A percentile compares a stretch with the other conserved stretches of the same genome.
Conservation (phyloP, 2,329 filamentous ascomycete genomes). For the Fusarium sp. region DNA sequence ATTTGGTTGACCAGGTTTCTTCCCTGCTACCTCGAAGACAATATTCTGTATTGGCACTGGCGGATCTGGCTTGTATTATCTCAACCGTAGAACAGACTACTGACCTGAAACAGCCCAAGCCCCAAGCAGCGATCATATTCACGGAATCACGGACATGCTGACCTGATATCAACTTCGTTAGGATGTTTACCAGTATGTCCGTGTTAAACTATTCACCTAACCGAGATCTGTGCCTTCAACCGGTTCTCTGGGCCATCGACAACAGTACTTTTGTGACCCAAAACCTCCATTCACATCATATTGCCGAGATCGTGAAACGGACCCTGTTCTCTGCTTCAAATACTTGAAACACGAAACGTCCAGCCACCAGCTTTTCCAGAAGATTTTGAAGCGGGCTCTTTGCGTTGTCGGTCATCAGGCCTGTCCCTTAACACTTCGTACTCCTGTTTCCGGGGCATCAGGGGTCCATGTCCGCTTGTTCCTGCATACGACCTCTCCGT, state of each 20-base stretch:
- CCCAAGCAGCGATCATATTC: conserved; percentile 24
- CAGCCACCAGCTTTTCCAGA: conserved; percentile 41
- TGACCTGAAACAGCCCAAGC: conserved; percentile 34
- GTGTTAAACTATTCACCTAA: conserved; percentile 15
- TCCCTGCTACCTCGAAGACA: not conserved
- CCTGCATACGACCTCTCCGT: conserved; percentile 29
- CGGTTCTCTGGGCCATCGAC: not conserved
- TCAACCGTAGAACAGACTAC: conserved; percentile 23
- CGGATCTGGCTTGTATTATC: conserved; percentile 28
- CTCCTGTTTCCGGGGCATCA: conserved; percentile 36
- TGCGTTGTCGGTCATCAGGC: conserved; percentile 13
- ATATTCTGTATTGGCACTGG: conserved; percentile 14
- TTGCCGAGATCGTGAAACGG: conserved; percentile 34
- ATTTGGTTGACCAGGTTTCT: not conserved
- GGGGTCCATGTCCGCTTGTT: conserved; percentile 26
- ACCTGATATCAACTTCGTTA: conserved; percentile 9
- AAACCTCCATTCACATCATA: conserved; percentile 18
- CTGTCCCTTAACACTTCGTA: conserved; percentile 16
- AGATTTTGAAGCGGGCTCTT: conserved; percentile 34
- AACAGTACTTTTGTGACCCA: not conserved
- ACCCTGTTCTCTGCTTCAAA: conserved; percentile 27
- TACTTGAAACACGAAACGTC: conserved; percentile 39
- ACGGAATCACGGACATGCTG: conserved; percentile 15
- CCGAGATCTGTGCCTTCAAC: conserved; percentile 4
- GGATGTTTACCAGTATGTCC: conserved; percentile 8